Percentiles rank a stretch among this genome's conserved stretches.
phyloP scores from a whole-genome alignment of 169 alveolate genomes.

The Theileria orientalis region DNA sequence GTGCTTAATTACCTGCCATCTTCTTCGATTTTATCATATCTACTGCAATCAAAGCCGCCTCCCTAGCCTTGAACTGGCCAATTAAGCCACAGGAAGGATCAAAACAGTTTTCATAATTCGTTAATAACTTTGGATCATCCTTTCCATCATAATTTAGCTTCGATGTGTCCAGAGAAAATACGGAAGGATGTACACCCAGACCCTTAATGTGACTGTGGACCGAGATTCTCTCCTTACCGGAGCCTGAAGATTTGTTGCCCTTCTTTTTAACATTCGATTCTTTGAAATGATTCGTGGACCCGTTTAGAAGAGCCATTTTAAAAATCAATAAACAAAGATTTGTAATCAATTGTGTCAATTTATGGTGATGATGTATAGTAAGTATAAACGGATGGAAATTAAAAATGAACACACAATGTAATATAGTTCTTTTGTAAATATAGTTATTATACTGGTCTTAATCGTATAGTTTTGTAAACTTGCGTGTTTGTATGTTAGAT shows the following conservation, averaged over 20 bases:
- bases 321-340: too few species aligned
- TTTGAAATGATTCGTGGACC: conserved; percentile 25
- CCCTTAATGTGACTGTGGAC: conserved; percentile 99
- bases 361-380: conserved; percentile 4
- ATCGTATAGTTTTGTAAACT: too few species aligned
- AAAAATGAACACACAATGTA: too few species aligned
- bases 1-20: conserved; percentile 88
- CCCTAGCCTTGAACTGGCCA: conserved; percentile 98
- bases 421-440: too few species aligned
- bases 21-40: conserved; percentile 95
- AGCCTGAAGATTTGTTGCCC: conserved; percentile 13
- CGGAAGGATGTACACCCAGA: conserved; percentile 92
- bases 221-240: conserved; percentile 87
- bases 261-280: conserved; percentile 11
- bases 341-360: too few species aligned
- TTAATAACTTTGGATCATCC: conserved; percentile 2
- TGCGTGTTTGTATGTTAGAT: too few species aligned
- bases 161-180: conserved; percentile 61
- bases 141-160: conserved; percentile 19
- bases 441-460: too few species aligned
- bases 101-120: conserved; percentile 59
- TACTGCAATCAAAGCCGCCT: conserved; percentile 98
- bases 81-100: conserved; percentile 90
- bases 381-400: too few species aligned
- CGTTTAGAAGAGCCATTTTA: conserved; percentile 27